Percentiles rank a stretch among this genome's conserved stretches.
These are phyloP conservation scores for Penicillium paneum DNA, from an alignment of 2,329 filamentous ascomycete species.

Conservation along the genomic window DNA sequence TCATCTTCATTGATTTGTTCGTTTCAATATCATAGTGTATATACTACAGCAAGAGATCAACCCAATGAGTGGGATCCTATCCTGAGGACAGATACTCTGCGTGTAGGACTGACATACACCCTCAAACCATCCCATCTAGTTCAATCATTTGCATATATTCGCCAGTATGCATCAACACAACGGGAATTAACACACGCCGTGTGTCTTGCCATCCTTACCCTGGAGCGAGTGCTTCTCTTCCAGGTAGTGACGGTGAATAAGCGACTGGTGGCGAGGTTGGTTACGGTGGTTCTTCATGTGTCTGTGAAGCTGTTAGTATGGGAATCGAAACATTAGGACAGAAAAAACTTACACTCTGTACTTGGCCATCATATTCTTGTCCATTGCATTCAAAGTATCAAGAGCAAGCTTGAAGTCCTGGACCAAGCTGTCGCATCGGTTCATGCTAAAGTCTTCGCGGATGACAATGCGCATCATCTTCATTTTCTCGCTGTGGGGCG, in stretches of 20 bases:
- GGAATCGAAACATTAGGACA: not conserved
- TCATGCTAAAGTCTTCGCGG: conserved; percentile 83
- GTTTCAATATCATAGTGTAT: not conserved
- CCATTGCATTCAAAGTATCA: conserved; percentile 68
- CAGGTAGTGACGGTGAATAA: conserved; percentile 54
- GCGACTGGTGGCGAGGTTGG: conserved; percentile 50
- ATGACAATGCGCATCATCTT: conserved; percentile 93
- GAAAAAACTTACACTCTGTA: conserved; percentile 58
- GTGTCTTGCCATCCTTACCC: conserved; percentile 87
- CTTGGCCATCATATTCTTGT: conserved; percentile 65
- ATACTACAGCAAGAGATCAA: not conserved
- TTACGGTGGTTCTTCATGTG: conserved; percentile 57
- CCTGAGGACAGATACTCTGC: not conserved
- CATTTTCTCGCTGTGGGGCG: conserved; percentile 74
- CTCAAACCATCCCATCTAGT: not conserved
- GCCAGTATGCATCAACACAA: too few relatives aligned
- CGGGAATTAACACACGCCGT: conserved; percentile 66
- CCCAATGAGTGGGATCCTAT: not conserved
- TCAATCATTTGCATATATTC: not conserved
- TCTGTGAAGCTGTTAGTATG: conserved; percentile 22
- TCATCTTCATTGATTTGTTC: not conserved
- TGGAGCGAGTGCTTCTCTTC: conserved; percentile 83
- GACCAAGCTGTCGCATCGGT: conserved; percentile 75
- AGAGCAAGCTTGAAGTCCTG: conserved; percentile 75
- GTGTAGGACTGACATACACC: not conserved